Percentiles rank a stretch among this genome's conserved stretches.
Evolutionary conservation across 768 basidiomycete species (phyloP).

Genomic region (Sporobolomyces phaffii): DNA sequence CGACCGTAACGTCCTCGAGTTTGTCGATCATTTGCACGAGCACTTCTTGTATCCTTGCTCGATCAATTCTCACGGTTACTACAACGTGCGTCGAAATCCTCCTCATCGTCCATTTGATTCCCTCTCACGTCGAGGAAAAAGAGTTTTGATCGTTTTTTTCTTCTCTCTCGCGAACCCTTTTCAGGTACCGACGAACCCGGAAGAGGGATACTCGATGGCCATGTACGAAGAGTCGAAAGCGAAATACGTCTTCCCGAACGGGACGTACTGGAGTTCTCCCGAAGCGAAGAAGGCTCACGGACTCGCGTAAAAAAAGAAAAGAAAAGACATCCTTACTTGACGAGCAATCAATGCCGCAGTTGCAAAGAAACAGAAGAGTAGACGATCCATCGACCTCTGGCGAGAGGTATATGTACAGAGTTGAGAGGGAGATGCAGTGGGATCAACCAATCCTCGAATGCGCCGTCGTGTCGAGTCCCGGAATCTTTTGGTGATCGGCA

Average conservation of each 20-base stretch:
- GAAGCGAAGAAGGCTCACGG: slow-evolving; percentile 37
- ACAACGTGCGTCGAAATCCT: slow-evolving; percentile 56
- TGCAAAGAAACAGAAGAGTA: too few species aligned
- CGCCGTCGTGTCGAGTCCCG: slow-evolving; percentile 16
- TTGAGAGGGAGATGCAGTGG: too few species aligned
- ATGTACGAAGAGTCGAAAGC: slow-evolving; percentile 75
- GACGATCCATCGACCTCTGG: too few species aligned
- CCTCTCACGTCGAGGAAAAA: neutral
- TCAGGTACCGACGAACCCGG: slow-evolving; percentile 19
- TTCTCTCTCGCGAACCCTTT: neutral
- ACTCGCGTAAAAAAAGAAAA: slow-evolving; percentile 4
- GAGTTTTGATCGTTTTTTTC: neutral
- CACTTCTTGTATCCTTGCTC: slow-evolving; percentile 84
- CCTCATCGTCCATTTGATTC: neutral
- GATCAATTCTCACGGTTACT: slow-evolving; percentile 75
- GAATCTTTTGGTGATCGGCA: slow-evolving; percentile 45
- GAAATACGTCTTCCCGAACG: slow-evolving; percentile 78
- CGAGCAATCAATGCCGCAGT: too few species aligned
- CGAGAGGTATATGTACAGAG: too few species aligned
- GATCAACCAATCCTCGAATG: slow-evolving; percentile 21
- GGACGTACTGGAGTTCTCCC: slow-evolving; percentile 62
- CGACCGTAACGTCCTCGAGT: slow-evolving; percentile 84
- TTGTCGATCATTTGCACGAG: slow-evolving; percentile 79
- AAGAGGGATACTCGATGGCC: slow-evolving; percentile 61
- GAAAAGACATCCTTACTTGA: too few species aligned